A percentile compares a stretch with the other conserved stretches of the same genome.
These are phyloP conservation scores for Beta vulgaris DNA, from an alignment of 148 eudicot species.

Conservation along the genomic window DNA sequence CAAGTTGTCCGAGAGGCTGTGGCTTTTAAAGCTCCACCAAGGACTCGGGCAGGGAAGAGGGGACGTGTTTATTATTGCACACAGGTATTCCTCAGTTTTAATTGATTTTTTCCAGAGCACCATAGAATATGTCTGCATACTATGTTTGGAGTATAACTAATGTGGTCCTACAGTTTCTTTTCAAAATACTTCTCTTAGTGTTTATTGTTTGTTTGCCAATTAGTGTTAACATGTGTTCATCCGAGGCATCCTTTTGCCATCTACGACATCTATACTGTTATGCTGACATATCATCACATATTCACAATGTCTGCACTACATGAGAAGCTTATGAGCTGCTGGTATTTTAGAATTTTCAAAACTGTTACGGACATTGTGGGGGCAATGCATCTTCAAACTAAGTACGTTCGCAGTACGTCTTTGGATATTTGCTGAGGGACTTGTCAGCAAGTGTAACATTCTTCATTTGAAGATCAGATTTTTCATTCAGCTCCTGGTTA, in stretches of 20 bases:
- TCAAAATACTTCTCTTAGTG: conserved; percentile 1
- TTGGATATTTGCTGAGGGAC: not conserved
- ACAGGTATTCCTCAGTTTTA: conserved; percentile 53
- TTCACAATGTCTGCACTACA: not conserved
- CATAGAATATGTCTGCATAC: not conserved
- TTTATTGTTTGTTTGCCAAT: not conserved
- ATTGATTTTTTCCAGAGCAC: not conserved
- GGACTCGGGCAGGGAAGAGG: conserved; percentile 91
- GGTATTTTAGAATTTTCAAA: not conserved
- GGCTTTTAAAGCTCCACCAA: conserved; percentile 95
- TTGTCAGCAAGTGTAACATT: not conserved
- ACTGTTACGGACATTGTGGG: not conserved
- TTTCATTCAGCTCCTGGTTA: not conserved
- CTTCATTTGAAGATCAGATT: not conserved
- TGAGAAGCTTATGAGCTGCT: not conserved
- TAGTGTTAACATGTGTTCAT: not conserved
- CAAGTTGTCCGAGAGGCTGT: conserved; percentile 87
- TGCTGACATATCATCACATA: not conserved
- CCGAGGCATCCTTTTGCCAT: not conserved
- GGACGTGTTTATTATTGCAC: conserved; percentile 96
- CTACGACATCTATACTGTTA: not conserved
- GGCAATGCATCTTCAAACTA: not conserved
- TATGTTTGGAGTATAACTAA: not conserved
- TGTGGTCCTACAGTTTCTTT: not conserved
- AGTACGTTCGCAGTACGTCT: not conserved